These are phyloP conservation scores for Rhizoclosmatium globosum DNA, from an alignment of 192 early-diverging fungal genomes.

Conservation along the genomic window DNA sequence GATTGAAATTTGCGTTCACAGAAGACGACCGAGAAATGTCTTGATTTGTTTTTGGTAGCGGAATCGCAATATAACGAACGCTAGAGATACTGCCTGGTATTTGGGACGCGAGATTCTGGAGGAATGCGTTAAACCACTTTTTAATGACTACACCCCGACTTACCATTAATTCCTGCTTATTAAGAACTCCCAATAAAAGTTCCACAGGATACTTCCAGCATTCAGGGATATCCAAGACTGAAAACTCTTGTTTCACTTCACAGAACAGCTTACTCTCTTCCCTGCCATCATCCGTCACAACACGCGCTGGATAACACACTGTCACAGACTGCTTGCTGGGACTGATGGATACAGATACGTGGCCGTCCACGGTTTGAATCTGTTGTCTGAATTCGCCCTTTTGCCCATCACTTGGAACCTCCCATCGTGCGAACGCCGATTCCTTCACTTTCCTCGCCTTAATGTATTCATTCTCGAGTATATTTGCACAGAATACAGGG, in stretches of 20 bases:
- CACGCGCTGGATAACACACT: neutral
- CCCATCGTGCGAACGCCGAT: neutral
- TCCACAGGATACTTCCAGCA: constrained; percentile 8
- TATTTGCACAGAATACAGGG: neutral
- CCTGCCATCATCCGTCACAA: neutral
- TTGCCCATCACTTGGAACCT: neutral
- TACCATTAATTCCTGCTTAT: neutral
- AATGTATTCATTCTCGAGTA: neutral
- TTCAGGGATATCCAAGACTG: constrained; percentile 7
- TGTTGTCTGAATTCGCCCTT: neutral
- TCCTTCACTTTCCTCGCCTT: neutral
- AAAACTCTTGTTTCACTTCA: neutral
- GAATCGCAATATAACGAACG: constrained; percentile 11
- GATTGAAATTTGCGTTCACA: neutral
- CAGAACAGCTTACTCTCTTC: neutral
- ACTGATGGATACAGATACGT: neutral
- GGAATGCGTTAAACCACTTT: neutral
- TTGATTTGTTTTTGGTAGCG: constrained; percentile 8
- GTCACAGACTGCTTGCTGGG: neutral
- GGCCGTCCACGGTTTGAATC: neutral
- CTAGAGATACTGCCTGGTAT: neutral
- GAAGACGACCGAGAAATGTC: neutral
- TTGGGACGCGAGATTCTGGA: neutral
- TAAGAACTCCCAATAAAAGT: neutral
- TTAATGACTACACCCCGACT: neutral